Conservation (phyloP, 495 filamentous ascomycete species). For the Saxophila tyrrhenica region DNA sequence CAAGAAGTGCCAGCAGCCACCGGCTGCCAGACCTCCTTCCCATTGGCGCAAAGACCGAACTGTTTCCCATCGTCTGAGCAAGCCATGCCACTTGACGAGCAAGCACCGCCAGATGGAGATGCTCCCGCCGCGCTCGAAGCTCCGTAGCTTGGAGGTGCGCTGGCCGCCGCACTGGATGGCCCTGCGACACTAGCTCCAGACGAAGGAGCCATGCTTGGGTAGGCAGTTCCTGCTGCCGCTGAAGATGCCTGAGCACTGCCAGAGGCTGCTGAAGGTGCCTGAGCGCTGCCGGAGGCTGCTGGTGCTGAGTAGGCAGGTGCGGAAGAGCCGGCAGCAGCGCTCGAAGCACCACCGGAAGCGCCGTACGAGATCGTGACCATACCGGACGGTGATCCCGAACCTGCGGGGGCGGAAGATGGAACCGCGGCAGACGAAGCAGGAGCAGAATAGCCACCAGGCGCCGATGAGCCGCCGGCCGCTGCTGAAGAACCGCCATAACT, state of each 20-base stretch:
- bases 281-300: no score
- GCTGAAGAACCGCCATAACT: neutral
- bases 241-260: no score
- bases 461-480: neutral
- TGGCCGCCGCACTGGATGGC: neutral
- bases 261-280: no score
- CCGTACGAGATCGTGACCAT: neutral
- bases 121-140: neutral
- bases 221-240: neutral
- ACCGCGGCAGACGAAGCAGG: neutral
- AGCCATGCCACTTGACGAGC: neutral
- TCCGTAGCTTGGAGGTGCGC: neutral
- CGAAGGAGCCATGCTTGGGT: neutral
- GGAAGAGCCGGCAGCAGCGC: neutral
- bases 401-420: neutral
- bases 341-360: neutral
- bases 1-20: constrained; percentile 28
- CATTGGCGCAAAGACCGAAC: constrained; percentile 28
- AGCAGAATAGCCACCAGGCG: neutral
- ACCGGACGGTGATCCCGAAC: no score
- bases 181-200: neutral
- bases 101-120: neutral
- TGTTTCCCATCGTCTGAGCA: constrained; percentile 21
- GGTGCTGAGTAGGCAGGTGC: neutral
- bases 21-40: constrained; percentile 22